Conservation (phyloP, 1,139 yeast species). For the Yamadazyma triangularis region DNA sequence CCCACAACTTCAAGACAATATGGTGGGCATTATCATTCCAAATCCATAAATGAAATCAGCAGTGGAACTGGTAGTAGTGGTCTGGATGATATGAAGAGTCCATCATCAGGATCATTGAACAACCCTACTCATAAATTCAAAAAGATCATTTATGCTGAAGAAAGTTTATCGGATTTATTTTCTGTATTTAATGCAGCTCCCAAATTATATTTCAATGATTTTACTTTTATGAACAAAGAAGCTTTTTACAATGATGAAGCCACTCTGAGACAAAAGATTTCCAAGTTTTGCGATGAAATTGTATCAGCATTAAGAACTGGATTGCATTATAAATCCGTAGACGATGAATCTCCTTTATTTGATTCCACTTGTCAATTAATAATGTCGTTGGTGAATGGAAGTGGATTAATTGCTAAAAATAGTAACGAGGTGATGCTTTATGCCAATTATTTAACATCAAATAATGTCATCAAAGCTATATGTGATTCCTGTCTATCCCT, state of each 20-base stretch:
- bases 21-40: conserved; percentile 3
- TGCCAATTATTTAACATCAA: conserved; percentile 28
- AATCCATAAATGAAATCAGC: conserved; percentile 1
- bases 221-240: conserved; percentile 18
- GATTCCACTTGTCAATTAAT: conserved; percentile 35
- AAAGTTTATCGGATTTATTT: conserved; percentile 33
- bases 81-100: conserved; percentile 8
- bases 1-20: conserved; percentile 6
- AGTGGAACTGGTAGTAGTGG: conserved; percentile 1
- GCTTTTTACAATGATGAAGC: conserved; percentile 11
- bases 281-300: conserved; percentile 23
- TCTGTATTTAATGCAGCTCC: conserved; percentile 32
- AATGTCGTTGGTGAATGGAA: conserved; percentile 24
- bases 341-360: conserved; percentile 21
- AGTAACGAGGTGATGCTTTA: conserved; percentile 19
- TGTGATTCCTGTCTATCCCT: conserved; percentile 36
- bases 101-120: conserved; percentile 6
- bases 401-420: conserved; percentile 15
- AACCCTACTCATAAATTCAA: conserved; percentile 1
- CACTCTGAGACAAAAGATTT: conserved; percentile 11
- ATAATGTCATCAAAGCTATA: conserved; percentile 29
- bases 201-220: conserved; percentile 31
- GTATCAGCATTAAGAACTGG: conserved; percentile 32
- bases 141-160: conserved; percentile 19
- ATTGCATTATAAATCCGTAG: conserved; percentile 19